A percentile compares a stretch with the other conserved stretches of the same genome.
Conservation (phyloP, 2,329 filamentous ascomycete species). For the Cryphonectria radicalis region DNA sequence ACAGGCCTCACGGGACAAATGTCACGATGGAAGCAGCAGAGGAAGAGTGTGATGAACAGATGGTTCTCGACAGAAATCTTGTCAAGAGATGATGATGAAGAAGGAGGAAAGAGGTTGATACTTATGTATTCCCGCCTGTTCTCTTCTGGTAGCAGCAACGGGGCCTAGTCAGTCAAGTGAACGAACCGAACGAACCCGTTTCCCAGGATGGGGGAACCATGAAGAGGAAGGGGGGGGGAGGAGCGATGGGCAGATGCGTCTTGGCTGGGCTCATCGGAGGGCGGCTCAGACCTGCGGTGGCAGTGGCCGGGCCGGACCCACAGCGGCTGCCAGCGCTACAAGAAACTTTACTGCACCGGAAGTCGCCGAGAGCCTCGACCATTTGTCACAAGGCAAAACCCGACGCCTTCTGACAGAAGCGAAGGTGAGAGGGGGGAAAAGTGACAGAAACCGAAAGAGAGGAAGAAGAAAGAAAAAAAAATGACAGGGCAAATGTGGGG, state of each 20-base stretch:
- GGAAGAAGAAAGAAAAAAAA: too few species aligned
- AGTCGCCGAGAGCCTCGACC: constrained; percentile 35
- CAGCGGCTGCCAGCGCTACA: constrained; percentile 26
- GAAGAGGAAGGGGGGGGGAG: not conserved
- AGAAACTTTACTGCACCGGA: constrained; percentile 33
- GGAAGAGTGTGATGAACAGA: not conserved
- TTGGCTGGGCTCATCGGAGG: not conserved
- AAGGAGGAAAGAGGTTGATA: not conserved
- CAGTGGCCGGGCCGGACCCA: constrained; percentile 29
- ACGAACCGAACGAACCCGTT: not conserved
- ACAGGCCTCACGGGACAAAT: not conserved
- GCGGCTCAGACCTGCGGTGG: constrained; percentile 15
- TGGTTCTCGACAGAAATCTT: not conserved
- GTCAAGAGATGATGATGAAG: not conserved
- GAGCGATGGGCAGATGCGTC: not conserved
- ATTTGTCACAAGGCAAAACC: not conserved
- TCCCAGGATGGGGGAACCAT: not conserved
- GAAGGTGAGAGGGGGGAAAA: not conserved
- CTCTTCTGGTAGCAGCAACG: not conserved
- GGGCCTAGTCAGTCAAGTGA: constrained; percentile 7
- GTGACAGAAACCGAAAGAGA: not conserved
- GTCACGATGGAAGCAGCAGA: not conserved
- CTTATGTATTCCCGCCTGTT: not conserved
- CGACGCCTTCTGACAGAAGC: not conserved
- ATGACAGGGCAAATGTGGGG: not conserved